phyloP scores from a whole-genome alignment of 2,329 filamentous ascomycete genomes.

The Fusarium citri region DNA sequence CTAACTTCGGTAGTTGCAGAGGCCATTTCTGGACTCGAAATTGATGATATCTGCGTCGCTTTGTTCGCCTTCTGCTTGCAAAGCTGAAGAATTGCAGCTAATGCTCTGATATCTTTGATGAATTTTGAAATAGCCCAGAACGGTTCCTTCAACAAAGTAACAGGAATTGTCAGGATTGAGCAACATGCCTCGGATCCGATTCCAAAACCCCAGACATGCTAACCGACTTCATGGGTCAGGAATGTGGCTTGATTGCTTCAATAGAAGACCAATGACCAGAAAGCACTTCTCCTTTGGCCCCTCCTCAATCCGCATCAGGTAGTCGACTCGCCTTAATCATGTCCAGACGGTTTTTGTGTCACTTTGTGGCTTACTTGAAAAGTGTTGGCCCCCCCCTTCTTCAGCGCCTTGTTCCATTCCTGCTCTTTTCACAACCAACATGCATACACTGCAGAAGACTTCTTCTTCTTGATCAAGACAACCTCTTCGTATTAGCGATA shows the following conservation, averaged over 20 bases:
- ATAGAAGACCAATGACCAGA: neutral
- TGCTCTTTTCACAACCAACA: neutral
- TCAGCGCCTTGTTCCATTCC: neutral
- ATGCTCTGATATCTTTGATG: neutral
- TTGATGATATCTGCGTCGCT: neutral
- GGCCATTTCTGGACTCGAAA: neutral
- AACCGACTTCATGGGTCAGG: neutral
- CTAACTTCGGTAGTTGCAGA: neutral
- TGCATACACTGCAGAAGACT: neutral
- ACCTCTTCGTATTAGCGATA: neutral
- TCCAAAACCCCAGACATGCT: neutral
- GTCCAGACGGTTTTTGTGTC: neutral
- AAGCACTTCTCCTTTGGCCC: neutral
- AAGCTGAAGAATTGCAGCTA: neutral
- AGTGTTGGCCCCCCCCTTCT: slow-evolving; percentile 5
- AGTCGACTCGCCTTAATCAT: neutral
- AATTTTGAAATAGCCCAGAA: neutral
- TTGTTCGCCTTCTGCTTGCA: neutral
- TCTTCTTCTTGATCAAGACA: neutral
- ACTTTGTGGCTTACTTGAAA: neutral
- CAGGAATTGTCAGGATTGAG: neutral
- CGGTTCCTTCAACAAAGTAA: neutral
- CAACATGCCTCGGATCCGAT: neutral
- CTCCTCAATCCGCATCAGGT: neutral
- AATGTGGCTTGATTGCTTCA: slow-evolving; percentile 5